Percentiles rank a stretch among this genome's conserved stretches.
Conservation (phyloP, 768 basidiomycete genomes). For the Amanita thiersii region DNA sequence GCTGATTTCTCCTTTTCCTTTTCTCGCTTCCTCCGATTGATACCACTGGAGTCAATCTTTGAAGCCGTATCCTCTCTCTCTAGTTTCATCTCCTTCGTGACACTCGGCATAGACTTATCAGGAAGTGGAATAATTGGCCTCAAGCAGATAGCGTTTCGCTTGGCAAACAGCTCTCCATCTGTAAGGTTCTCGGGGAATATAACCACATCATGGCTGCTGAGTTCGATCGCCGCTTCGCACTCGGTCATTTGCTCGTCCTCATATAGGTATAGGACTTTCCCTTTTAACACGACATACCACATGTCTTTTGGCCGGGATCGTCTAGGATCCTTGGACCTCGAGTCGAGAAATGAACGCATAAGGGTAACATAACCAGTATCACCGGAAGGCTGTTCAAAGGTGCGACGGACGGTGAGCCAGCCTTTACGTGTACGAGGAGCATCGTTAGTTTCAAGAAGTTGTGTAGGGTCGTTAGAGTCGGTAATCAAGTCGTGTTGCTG, state of each 20-base stretch:
- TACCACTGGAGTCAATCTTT: constrained; percentile 19
- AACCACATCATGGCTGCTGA: constrained; percentile 68
- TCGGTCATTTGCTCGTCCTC: constrained; percentile 89
- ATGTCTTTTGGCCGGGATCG: constrained; percentile 80
- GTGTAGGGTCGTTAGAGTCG: neutral
- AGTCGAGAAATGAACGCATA: constrained; percentile 72
- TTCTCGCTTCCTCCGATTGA: constrained; percentile 23
- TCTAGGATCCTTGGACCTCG: constrained; percentile 80
- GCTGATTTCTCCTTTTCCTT: constrained; percentile 26
- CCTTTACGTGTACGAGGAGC: constrained; percentile 60
- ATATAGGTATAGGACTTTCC: constrained; percentile 85
- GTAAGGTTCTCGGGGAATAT: constrained; percentile 67
- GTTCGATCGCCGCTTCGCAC: constrained; percentile 84
- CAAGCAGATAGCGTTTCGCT: constrained; percentile 81
- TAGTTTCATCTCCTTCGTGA: constrained; percentile 44
- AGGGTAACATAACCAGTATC: constrained; percentile 75
- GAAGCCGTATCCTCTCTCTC: constrained; percentile 24
- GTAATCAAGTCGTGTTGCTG: constrained; percentile 17
- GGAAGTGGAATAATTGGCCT: constrained; percentile 36
- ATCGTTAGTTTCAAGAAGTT: constrained; percentile 41
- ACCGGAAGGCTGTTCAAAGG: constrained; percentile 56
- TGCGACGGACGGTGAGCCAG: constrained; percentile 78
- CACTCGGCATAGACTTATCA: constrained; percentile 34
- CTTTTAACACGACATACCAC: constrained; percentile 92
- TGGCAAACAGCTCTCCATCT: constrained; percentile 89